Evolutionary conservation across 352 stramenopile genomes (phyloP).

Genomic region (Pythium aphanidermatum): DNA sequence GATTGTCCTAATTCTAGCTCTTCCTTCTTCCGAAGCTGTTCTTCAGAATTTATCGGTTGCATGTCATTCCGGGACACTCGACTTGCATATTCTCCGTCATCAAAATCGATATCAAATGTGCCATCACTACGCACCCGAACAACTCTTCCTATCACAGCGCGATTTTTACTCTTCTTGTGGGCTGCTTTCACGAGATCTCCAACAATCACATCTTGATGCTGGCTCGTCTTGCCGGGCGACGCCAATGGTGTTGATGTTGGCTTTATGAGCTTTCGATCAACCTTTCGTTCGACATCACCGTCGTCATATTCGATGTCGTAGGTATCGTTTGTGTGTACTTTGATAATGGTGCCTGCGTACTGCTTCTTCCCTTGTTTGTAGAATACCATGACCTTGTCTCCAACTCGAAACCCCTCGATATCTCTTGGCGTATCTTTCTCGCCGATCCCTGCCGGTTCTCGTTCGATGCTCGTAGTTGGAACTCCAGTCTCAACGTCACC

Average conservation of each 20-base stretch:
- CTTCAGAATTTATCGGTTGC: background rate
- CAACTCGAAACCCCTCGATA: constrained; percentile 4
- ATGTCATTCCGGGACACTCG: constrained; percentile 8
- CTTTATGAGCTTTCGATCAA: background rate
- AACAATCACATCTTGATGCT: constrained; percentile 12
- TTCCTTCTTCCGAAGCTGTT: background rate
- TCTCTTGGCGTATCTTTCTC: too few species aligned
- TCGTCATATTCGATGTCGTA: constrained; percentile 58
- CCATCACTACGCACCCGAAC: constrained; percentile 30
- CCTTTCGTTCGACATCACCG: constrained; percentile 43
- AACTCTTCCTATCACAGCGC: constrained; percentile 46
- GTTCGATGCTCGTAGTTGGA: too few species aligned
- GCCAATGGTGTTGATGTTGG: background rate
- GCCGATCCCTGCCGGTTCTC: too few species aligned
- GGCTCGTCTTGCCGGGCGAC: constrained; percentile 12
- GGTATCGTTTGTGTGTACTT: constrained; percentile 38
- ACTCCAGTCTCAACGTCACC: constrained; percentile 53
- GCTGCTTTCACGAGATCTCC: constrained; percentile 31
- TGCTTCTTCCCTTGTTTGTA: constrained; percentile 35
- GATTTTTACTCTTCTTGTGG: constrained; percentile 29
- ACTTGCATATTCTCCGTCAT: constrained; percentile 32
- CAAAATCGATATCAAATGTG: constrained; percentile 56
- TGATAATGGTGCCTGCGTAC: constrained; percentile 41
- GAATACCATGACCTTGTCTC: constrained; percentile 26
- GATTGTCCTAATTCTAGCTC: constrained; percentile 12